Evolutionary conservation across 345 rosid genomes (phyloP).

Genomic region (Eucalyptus albens): DNA sequence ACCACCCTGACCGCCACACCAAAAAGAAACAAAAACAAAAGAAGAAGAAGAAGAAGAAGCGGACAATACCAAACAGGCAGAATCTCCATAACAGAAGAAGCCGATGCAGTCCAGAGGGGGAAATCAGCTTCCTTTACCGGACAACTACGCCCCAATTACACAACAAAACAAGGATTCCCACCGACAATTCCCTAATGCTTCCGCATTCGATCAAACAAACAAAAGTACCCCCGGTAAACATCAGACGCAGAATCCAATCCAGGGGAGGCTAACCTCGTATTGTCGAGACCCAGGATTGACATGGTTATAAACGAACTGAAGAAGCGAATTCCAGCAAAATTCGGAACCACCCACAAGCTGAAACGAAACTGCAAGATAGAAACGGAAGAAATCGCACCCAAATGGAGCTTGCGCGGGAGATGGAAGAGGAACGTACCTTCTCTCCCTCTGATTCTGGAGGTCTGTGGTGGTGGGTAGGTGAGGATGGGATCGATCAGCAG

Average conservation of each 20-base stretch:
- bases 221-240: neutral
- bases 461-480: neutral
- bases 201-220: neutral
- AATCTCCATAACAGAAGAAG: neutral
- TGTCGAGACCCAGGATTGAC: neutral
- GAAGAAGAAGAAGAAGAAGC: neutral
- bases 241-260: neutral
- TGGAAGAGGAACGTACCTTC: neutral
- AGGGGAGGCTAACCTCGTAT: neutral
- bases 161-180: neutral
- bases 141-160: neutral
- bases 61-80: neutral
- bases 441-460: neutral
- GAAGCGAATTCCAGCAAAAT: neutral
- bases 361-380: neutral
- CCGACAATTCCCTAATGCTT: neutral
- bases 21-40: neutral
- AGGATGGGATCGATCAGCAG: neutral
- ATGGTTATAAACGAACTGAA: neutral
- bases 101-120: neutral
- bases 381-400: neutral
- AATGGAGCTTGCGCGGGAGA: neutral
- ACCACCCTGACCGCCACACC: neutral
- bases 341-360: neutral
- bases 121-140: neutral